Conservation (phyloP, 2,329 filamentous ascomycete genomes). For the Emergomyces pasteurianus region DNA sequence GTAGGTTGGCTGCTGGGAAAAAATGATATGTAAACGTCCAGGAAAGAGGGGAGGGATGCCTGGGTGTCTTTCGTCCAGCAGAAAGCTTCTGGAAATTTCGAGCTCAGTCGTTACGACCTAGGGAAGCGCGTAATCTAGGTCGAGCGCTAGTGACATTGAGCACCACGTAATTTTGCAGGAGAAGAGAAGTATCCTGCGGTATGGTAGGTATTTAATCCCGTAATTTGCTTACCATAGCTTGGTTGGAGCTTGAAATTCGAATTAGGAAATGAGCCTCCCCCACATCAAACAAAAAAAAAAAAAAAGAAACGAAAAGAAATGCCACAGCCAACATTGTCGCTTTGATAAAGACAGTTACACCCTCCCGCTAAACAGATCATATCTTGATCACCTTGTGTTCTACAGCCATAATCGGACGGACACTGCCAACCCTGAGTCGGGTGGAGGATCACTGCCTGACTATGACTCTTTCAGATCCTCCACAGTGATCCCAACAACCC, state of each 20-base stretch:
- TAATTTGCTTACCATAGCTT: neutral
- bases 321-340: neutral
- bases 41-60: neutral
- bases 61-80: too few species aligned
- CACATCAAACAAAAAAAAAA: neutral
- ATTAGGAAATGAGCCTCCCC: slow-evolving; percentile 5
- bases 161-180: neutral
- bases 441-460: slow-evolving; percentile 13
- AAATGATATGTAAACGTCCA: neutral
- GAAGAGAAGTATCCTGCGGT: neutral
- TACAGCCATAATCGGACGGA: neutral
- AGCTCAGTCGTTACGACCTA: slow-evolving; percentile 6
- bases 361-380: neutral
- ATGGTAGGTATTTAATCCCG: neutral
- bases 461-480: slow-evolving; percentile 20
- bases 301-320: too few species aligned
- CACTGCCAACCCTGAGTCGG: neutral
- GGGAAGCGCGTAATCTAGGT: neutral
- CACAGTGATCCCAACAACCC: slow-evolving; percentile 20
- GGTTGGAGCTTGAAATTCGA: neutral
- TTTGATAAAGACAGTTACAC: too few species aligned
- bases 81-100: slow-evolving; percentile 36
- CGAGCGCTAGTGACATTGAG: slow-evolving; percentile 6
- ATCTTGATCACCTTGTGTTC: neutral
- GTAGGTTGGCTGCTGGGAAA: neutral